These are phyloP conservation scores for Leucoagaricus sp. DNA, from an alignment of 1,284 basidiomycete genomes.

Conservation along the genomic window DNA sequence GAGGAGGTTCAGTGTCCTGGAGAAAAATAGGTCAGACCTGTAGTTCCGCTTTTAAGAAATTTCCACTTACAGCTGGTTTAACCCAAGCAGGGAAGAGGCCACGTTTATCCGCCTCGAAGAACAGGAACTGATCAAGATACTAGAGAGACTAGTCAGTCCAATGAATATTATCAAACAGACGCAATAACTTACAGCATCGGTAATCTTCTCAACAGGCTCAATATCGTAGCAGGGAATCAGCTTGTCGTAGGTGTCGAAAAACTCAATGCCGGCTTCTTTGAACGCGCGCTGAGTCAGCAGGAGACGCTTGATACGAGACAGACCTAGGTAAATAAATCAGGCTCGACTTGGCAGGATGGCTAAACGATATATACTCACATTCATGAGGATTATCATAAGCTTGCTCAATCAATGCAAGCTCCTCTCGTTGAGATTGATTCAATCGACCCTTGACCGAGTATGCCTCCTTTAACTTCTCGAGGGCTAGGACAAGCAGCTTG, in stretches of 20 bases:
- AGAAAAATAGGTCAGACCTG: conserved; percentile 18
- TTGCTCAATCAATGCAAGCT: conserved; percentile 94
- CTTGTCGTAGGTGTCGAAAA: conserved; percentile 96
- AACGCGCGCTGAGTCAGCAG: conserved; percentile 95
- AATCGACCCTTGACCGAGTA: conserved; percentile 97
- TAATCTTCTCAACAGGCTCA: conserved; percentile 98
- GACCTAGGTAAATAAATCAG: conserved; percentile 43
- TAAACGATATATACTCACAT: conserved; percentile 46
- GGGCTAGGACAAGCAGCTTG: conserved; percentile 89
- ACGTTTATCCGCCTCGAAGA: conserved; percentile 95
- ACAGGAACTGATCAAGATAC: conserved; percentile 91
- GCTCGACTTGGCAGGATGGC: conserved; percentile 14
- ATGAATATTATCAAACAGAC: not conserved
- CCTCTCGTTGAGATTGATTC: conserved; percentile 96
- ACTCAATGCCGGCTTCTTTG: conserved; percentile 96
- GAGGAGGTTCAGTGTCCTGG: conserved; percentile 93
- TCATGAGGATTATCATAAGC: conserved; percentile 95
- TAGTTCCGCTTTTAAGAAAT: not conserved
- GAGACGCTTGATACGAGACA: conserved; percentile 95
- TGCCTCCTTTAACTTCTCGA: conserved; percentile 97
- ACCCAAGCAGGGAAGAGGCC: conserved; percentile 97
- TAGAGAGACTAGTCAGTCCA: conserved; percentile 26
- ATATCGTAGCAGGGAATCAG: conserved; percentile 98
- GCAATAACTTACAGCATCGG: conserved; percentile 73
- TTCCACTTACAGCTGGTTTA: conserved; percentile 73